Evolutionary conservation across 1,139 yeast species (phyloP).

Genomic region (Spathaspora sp.): DNA sequence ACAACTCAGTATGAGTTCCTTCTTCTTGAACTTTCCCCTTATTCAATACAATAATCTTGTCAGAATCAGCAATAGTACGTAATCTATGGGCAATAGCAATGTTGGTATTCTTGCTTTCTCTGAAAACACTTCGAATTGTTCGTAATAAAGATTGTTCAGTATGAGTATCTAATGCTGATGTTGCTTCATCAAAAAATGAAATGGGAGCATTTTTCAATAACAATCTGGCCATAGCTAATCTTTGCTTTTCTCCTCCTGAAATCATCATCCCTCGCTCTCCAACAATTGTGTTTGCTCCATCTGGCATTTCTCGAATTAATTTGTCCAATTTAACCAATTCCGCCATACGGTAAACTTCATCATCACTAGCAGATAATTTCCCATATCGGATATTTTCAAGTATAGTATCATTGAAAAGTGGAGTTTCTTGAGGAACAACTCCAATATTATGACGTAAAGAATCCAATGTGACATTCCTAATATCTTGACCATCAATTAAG

Average conservation of each 20-base stretch:
- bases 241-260: constrained; percentile 97
- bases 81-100: constrained; percentile 92
- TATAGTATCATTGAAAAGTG: constrained; percentile 88
- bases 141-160: constrained; percentile 83
- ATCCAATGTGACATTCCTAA: constrained; percentile 71
- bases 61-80: constrained; percentile 92
- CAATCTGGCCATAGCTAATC: constrained; percentile 89
- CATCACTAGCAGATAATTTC: constrained; percentile 67
- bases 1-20: constrained; percentile 71
- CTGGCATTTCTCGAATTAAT: constrained; percentile 71
- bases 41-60: constrained; percentile 83
- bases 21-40: constrained; percentile 83
- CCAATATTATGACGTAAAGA: constrained; percentile 76
- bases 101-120: constrained; percentile 62
- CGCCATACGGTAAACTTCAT: constrained; percentile 66
- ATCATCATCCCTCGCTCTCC: constrained; percentile 99
- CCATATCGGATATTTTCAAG: constrained; percentile 89
- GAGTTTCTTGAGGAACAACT: constrained; percentile 97
- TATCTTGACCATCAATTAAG: constrained; percentile 86
- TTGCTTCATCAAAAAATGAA: constrained; percentile 95
- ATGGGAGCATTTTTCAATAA: constrained; percentile 83
- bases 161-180: constrained; percentile 94
- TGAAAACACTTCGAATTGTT: constrained; percentile 67
- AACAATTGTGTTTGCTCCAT: constrained; percentile 83
- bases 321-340: constrained; percentile 66